A percentile compares a stretch with the other conserved stretches of the same genome.
These are phyloP conservation scores for Xenoacremonium recifei DNA, from an alignment of 2,329 filamentous ascomycete species.

Conservation along the genomic window DNA sequence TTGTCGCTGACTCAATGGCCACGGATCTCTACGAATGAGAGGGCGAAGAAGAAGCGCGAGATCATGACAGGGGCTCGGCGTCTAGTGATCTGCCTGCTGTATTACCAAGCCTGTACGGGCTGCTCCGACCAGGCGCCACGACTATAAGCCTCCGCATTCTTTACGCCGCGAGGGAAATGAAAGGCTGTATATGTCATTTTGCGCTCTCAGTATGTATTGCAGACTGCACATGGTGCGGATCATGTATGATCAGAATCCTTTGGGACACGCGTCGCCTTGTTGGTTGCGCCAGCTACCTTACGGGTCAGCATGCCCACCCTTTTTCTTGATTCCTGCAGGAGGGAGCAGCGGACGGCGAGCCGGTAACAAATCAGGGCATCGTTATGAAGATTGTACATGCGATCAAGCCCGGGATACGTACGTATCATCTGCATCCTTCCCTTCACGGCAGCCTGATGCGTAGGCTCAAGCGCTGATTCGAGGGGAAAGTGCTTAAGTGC, in stretches of 20 bases:
- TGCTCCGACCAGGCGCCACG: too few relatives aligned
- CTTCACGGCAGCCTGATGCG: not conserved
- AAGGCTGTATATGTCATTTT: too few relatives aligned
- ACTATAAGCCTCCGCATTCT: too few relatives aligned
- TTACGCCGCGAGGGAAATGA: too few relatives aligned
- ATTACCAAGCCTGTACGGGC: too few relatives aligned
- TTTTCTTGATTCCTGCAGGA: not conserved
- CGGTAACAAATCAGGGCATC: constrained; percentile 13
- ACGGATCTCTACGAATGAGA: too few relatives aligned
- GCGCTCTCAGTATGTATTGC: too few relatives aligned
- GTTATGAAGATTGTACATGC: too few relatives aligned
- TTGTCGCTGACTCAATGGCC: constrained; percentile 20
- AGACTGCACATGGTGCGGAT: not conserved
- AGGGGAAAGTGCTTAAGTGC: not conserved
- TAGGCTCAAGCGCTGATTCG: not conserved
- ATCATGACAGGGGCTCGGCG: too few relatives aligned
- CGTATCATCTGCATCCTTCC: not conserved
- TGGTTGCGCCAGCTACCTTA: constrained; percentile 2
- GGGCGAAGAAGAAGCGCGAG: too few relatives aligned
- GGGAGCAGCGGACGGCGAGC: constrained; percentile 9
- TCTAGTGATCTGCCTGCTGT: too few relatives aligned
- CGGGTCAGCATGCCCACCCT: constrained; percentile 3
- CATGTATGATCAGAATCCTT: constrained; percentile 1
- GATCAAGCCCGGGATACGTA: not conserved
- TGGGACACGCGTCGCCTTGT: constrained; percentile 5